Conservation (phyloP, 805 yeast genomes). For the Saccharomycopsis oosterbeekiorum region DNA sequence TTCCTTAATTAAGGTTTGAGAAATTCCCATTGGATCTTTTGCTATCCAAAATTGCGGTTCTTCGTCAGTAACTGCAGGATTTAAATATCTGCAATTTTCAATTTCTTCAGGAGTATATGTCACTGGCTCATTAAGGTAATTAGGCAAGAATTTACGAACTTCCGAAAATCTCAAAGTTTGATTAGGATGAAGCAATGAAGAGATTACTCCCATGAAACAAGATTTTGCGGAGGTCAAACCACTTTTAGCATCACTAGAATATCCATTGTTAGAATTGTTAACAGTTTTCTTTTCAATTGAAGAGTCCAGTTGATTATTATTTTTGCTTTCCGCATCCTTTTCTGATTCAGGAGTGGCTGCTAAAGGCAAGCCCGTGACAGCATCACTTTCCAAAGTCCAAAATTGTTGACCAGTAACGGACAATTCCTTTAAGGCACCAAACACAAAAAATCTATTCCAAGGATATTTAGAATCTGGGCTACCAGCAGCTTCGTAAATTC, state of each 20-base stretch:
- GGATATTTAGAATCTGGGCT: slow-evolving; percentile 43
- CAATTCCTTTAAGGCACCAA: slow-evolving; percentile 51
- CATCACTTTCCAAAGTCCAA: slow-evolving; percentile 10
- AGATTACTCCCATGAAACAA: slow-evolving; percentile 5
- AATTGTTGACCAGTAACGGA: slow-evolving; percentile 37
- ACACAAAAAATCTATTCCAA: slow-evolving; percentile 31
- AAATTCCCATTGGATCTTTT: slow-evolving; percentile 57
- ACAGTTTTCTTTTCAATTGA: slow-evolving; percentile 2
- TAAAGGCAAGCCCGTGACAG: not conserved
- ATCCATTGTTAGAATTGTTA: not conserved
- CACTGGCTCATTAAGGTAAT: slow-evolving; percentile 21
- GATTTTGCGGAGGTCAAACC: not conserved
- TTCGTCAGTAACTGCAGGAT: slow-evolving; percentile 47
- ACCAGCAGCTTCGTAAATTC: slow-evolving; percentile 29
- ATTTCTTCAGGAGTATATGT: slow-evolving; percentile 23
- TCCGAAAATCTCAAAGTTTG: slow-evolving; percentile 31
- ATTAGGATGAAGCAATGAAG: slow-evolving; percentile 37
- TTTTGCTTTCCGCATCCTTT: not conserved
- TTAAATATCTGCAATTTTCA: slow-evolving; percentile 36
- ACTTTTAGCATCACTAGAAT: not conserved
- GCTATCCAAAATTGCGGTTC: slow-evolving; percentile 66
- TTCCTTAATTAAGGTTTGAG: slow-evolving; percentile 45
- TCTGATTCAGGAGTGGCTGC: not conserved
- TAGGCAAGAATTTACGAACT: slow-evolving; percentile 35
- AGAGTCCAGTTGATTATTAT: slow-evolving; percentile 1